Evolutionary conservation across 2,329 filamentous ascomycete species (phyloP), one percentile per base, ranked within the genome.

Genomic region (Neodidymelliopsis sp.): DNA sequence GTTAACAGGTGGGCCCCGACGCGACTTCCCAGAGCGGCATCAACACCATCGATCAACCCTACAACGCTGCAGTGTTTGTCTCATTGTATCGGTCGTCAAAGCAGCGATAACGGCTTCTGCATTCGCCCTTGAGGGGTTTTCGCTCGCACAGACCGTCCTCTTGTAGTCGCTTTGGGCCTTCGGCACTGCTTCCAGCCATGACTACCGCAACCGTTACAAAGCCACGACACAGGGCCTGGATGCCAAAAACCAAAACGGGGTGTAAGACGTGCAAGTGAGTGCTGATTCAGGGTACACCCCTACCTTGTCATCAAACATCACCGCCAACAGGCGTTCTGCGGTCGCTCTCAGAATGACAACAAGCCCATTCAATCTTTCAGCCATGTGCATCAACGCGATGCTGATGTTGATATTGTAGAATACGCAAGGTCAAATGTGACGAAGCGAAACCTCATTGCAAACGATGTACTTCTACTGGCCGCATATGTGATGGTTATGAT

Each of bases 371-470:
- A 28, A 28, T 28, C 4, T 12, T 28, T 6, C 19, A 16, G 25
- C 16, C 9, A 27, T n/a, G 8, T 38, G 13, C n/a, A 23, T 7
- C 19, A 23, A 5, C 3, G 28, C 13, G 19, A 15, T 35, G 18
- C 47, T 50, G 22, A 50, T 50, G 16, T 20, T 40, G 4, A 15
- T 18, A 25, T 42, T 25, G 28, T 39, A 71, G 68, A 36, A 67
- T 70, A 30, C 66, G 67, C 20, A 59, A 56, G 45, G 55, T 71
- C 11, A 71, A 70, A 51, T 71, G 68, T 46, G 68, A 69, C 49
- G 67, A 71, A 34, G 57, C 59, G 30, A 70, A 67, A 42, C 68
- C 65, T 4, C 31, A 52, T 30, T 71, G 68, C 43, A 54, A 56
- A 11, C 57, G 66, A 20, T 70, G 67, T 42, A 63, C 56, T 5